Base-by-base conservation (phyloP, 78 protist genomes). In the Dictyostelium intermedium region DNA sequence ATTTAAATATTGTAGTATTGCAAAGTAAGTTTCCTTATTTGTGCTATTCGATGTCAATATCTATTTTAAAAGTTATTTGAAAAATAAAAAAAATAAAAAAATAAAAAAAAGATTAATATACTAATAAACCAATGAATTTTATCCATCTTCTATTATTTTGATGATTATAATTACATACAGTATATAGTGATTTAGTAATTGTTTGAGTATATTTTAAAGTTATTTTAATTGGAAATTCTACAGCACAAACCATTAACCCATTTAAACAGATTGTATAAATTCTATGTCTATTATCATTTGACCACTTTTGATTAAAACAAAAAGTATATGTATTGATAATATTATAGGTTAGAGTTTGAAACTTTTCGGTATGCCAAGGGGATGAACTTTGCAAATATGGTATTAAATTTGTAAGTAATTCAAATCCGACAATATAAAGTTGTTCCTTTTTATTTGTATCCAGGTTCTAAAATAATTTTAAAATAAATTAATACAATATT, bases 1-100 rank as follows among this genome's bases (percentile, higher is more conserved):
- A 89, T 89, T 89, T 20, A 89, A 70, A 89, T 89, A 89, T 80
- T 89, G 94, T 32, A 89, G 37, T 9, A 89, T 80, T 45, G 94
- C 69, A 47, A 70, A 89, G 56, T 50, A 80, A 37, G 83, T 80
- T 43, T 89, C 94, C 39, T 81, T 80, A 5, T 89, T 84, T 47
- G 94, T 89, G 13, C 35, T 80, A 69, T 87, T 70, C 4, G 83
- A 69, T 80, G 94, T 69, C 35, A 74, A 63, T 8, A 89, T 69
- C 93, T 56, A 20, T n/a, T n/a, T n/a, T n/a, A n/a, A n/a, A n/a
- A n/a, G n/a, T n/a, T n/a, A n/a, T n/a, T n/a, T n/a, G n/a, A n/a
- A n/a, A n/a, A n/a, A n/a, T n/a, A n/a, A n/a, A n/a, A n/a, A n/a
- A n/a, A n/a, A n/a, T n/a, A n/a, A n/a, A n/a, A n/a, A n/a, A n/a